Percentiles rank a stretch among this genome's conserved stretches.
Evolutionary conservation across 192 early-diverging fungal species (phyloP).

Genomic region (Backusella tuberculispora): DNA sequence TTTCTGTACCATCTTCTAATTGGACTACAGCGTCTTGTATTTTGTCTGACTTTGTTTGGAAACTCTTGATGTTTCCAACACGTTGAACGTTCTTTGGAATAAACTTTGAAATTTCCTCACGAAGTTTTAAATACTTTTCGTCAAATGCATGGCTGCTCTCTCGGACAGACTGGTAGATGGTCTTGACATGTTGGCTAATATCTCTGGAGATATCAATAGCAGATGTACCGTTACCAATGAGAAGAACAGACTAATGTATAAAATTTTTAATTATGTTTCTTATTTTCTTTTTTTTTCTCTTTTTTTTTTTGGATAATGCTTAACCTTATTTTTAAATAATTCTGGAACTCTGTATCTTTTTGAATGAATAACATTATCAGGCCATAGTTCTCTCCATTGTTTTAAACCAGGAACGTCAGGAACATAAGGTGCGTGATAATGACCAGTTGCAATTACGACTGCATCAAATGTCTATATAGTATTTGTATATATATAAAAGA

Average conservation of each 20-base stretch:
- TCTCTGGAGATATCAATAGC: constrained; percentile 56
- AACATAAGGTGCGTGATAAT: constrained; percentile 52
- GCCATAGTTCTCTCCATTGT: neutral
- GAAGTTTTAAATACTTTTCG: neutral
- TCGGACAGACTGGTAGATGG: constrained; percentile 46
- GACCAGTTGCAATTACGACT: constrained; percentile 53
- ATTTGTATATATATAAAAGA: neutral
- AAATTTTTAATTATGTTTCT: no score
- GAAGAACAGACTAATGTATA: constrained; percentile 44
- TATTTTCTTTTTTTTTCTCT: neutral
- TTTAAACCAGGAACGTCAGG: constrained; percentile 48
- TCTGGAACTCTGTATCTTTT: constrained; percentile 39
- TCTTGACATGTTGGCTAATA: constrained; percentile 33
- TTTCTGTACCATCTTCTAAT: constrained; percentile 29
- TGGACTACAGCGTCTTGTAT: neutral
- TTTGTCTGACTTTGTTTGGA: neutral
- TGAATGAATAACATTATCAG: constrained; percentile 34
- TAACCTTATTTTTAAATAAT: constrained; percentile 36
- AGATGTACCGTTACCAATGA: constrained; percentile 56
- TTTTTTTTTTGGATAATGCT: neutral
- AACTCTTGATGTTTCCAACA: neutral
- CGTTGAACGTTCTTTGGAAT: neutral
- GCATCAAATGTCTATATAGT: constrained; percentile 48
- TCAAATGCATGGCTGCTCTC: neutral
- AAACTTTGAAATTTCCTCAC: neutral